Base-by-base conservation (phyloP, 164 flowering plant genomes). In the Magnolia changhungtana region DNA sequence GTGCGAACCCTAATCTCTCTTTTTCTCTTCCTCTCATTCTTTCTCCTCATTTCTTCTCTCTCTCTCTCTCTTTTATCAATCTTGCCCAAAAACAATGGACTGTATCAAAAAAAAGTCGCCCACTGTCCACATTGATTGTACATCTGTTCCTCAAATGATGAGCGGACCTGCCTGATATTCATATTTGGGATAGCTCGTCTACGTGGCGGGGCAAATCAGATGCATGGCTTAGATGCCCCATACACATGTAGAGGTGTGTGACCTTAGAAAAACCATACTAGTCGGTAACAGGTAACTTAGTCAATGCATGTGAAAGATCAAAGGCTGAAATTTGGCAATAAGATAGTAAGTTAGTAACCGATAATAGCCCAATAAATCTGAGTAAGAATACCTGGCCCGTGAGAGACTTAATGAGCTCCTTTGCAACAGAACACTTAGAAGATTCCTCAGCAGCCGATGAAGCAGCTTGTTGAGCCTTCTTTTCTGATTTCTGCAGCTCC, bases 401-500 rank as follows among this genome's bases (percentile, higher is more conserved):
- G 66, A 91, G 75, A 69, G 90, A 83, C 72, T 84, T 87, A 52
- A 89, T 76, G 14, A 87, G 76, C 78, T 89, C 92, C 63, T 78
- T 87, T 65, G 93, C 92, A 73, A 73, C 75, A 50, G 66, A 76
- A 63, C 74, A 81, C 75, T 83, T 87, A 67, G 89, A 85, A 73
- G 89, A 85, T 84, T 86, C 85, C 69, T 84, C 88, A 29, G 82
- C 84, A 78, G 89, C 90, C 67, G 83, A 49, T 63, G 76, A 67
- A 69, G 81, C 81, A 73, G 90, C 87, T 72, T 83, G 85, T 77
- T 83, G 78, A 14, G 89, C 86, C 77, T 75, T 80, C 63, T 79
- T 81, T 50, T 81, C 84, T 50, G 89, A 75, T 69, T 84, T 88
- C 69, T 86, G 86, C 24, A 91, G 77, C 86, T 91, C 93, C 31